Percentiles rank a stretch among this genome's conserved stretches.
phyloP scores from a whole-genome alignment of 139 green algal species.

The Picochlorum costavermella region DNA sequence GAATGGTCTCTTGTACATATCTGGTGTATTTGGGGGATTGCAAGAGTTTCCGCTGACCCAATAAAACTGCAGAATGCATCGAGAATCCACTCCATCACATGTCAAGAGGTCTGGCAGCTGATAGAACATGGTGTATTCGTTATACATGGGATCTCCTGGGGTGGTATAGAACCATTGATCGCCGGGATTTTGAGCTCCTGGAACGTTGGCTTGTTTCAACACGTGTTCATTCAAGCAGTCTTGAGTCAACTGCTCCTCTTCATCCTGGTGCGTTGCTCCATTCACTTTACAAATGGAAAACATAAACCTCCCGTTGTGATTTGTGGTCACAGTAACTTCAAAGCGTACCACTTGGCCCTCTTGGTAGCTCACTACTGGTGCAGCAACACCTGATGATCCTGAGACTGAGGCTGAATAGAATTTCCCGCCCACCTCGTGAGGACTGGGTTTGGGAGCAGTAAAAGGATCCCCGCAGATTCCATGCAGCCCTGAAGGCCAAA shows the following conservation, averaged over 20 bases:
- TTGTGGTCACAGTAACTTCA: neutral
- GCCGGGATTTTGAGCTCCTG: neutral
- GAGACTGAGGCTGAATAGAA: neutral
- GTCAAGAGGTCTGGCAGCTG: neutral
- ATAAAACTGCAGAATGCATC: slow-evolving; percentile 21
- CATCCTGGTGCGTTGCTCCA: neutral
- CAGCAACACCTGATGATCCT: neutral
- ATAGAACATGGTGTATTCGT: slow-evolving; percentile 22
- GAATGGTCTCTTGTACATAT: neutral
- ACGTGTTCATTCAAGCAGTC: neutral
- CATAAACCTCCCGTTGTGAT: neutral
- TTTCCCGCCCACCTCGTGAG: neutral
- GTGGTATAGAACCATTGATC: neutral
- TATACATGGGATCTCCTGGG: neutral
- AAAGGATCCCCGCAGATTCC: neutral
- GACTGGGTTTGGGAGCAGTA: neutral
- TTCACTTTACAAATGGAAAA: slow-evolving; percentile 1
- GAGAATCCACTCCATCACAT: neutral
- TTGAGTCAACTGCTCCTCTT: neutral
- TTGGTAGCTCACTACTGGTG: neutral
- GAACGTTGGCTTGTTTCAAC: slow-evolving; percentile 1
- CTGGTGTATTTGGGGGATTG: neutral
- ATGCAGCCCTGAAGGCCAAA: neutral
- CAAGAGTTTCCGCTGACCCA: slow-evolving; percentile 22
- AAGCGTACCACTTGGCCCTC: neutral